Percentiles rank a stretch among this genome's conserved stretches.
These are phyloP conservation scores for Solanum sitiens DNA, from an alignment of 257 asterid genomes.

Conservation along the genomic window DNA sequence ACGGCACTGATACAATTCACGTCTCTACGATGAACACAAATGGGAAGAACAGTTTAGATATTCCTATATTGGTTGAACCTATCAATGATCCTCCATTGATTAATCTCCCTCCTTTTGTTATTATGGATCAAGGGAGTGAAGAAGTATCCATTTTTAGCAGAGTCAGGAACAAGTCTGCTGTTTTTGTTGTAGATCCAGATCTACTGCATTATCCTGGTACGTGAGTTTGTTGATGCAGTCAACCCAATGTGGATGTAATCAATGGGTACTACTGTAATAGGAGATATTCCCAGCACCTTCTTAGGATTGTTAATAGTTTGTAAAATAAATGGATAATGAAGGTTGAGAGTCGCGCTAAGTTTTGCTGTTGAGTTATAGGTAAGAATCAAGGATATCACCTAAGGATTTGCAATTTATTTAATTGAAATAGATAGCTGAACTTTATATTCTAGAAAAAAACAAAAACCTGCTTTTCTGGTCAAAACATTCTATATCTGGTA, in stretches of 20 bases:
- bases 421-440: neutral
- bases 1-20: conserved; percentile 49
- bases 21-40: conserved; percentile 58
- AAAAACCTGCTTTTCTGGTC: neutral
- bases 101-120: conserved; percentile 51
- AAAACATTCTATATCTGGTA: neutral
- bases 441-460: neutral
- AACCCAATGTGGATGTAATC: neutral
- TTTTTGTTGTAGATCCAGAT: conserved; percentile 70
- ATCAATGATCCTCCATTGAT: conserved; percentile 79
- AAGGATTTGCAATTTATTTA: neutral
- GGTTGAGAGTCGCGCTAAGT: neutral
- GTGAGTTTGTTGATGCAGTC: neutral
- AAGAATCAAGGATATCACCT: neutral
- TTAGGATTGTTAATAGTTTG: neutral
- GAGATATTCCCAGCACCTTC: neutral
- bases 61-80: conserved; percentile 73
- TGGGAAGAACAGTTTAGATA: conserved; percentile 50
- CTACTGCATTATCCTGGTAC: conserved; percentile 66
- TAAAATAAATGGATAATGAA: neutral
- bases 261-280: neutral
- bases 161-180: conserved; percentile 16
- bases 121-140: conserved; percentile 39
- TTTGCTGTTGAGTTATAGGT: neutral
- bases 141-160: conserved; percentile 46